These are phyloP conservation scores for Letharia lupina DNA, from an alignment of 495 filamentous ascomycete genomes.

Conservation along the genomic window DNA sequence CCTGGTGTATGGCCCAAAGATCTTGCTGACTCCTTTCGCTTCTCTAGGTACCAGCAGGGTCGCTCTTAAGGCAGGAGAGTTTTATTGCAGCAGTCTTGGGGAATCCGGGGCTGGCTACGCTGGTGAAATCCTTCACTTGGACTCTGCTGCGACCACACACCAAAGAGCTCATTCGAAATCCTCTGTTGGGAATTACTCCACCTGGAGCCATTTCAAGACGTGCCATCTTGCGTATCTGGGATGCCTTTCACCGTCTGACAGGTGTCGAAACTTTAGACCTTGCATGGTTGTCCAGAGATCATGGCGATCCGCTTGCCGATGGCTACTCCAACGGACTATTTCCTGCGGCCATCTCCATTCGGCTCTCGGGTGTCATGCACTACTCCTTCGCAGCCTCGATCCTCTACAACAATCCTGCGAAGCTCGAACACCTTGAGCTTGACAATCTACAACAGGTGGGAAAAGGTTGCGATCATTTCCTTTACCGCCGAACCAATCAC, in stretches of 20 bases:
- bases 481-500: neutral
- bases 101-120: neutral
- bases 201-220: neutral
- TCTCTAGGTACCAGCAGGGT: neutral
- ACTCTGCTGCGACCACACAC: neutral
- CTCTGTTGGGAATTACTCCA: neutral
- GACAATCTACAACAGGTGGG: constrained; percentile 2
- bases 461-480: constrained; percentile 3
- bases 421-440: neutral
- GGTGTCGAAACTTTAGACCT: neutral
- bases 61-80: neutral
- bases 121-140: constrained; percentile 1
- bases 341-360: neutral
- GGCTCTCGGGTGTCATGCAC: neutral
- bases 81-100: neutral
- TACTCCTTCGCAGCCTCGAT: constrained; percentile 1
- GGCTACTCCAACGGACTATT: neutral
- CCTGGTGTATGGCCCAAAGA: neutral
- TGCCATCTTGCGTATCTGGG: neutral
- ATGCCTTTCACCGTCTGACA: neutral
- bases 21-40: neutral
- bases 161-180: neutral
- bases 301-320: neutral
- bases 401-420: neutral
- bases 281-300: constrained; percentile 3